Evolutionary conservation across 805 yeast species (phyloP), one percentile per base, ranked within the genome.

Genomic region (Ogataea corticis): DNA sequence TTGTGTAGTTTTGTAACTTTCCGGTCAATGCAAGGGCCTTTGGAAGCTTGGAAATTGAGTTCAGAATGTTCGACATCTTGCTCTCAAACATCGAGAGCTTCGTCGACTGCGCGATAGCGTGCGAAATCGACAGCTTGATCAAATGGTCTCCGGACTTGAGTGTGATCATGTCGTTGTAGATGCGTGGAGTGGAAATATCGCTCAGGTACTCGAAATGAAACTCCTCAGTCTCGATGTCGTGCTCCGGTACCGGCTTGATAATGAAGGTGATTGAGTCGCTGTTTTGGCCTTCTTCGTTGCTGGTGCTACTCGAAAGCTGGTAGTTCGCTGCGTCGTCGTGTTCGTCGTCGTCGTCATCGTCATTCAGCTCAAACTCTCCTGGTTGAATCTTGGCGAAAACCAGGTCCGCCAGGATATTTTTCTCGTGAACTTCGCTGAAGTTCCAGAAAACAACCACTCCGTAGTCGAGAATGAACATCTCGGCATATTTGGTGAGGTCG

Each of bases 401-500:
- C 51, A 94, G 72, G 60, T 94, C 99, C 1, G 97, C 98, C 44
- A 94, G 73, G 15, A 94, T 81, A 57, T 92, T 94, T 69, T 90
- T 90, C 59, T 94, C 99, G 61, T 94, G 97, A 7, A 79, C 73
- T 61, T 90, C 97, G 2, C 92, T 82, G 56, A 94, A 90, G 60
- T 94, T 94, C 99, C 99, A 94, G 59, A 94, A 91, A 16, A 94
- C 97, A n/a, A 94, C 89, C 12, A 92, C 96, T 16, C 99, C 99
- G 62, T 94, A 94, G 42, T 81, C 83, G 62, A 92, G 82, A 12
- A 94, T 78, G 59, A 94, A 94, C 73, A 94, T 76, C 59, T 92
- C 98, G 0, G 97, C 92, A 61, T 83, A 87, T 51, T 79, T 79
- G 3, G 77, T 67, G 40, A 76, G 69, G 47, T 80, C 82, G 0